phyloP scores from a whole-genome alignment of 2,329 filamentous ascomycete genomes.

The Diaporthe sp. region DNA sequence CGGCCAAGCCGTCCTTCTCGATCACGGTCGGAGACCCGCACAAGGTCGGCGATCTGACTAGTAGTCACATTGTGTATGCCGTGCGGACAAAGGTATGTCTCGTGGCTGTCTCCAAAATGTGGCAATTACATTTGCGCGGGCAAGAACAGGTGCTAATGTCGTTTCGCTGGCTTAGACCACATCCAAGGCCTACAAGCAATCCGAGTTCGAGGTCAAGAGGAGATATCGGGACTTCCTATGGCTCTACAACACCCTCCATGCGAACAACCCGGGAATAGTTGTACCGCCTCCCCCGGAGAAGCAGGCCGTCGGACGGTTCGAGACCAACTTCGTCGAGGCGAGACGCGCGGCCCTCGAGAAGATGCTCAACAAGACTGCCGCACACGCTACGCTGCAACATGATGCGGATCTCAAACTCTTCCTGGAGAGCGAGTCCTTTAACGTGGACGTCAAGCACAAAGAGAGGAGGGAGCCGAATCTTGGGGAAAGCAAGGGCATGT shows the following conservation, averaged over 20 bases:
- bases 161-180: conserved; percentile 72
- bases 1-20: conserved; percentile 89
- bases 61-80: conserved; percentile 97
- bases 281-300: conserved; percentile 97
- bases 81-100: conserved; percentile 84
- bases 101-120: not conserved
- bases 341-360: conserved; percentile 91
- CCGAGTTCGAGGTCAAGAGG: conserved; percentile 92
- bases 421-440: conserved; percentile 95
- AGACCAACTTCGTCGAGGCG: conserved; percentile 95
- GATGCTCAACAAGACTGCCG: conserved; percentile 96
- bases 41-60: conserved; percentile 96
- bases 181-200: conserved; percentile 93
- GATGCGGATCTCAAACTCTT: conserved; percentile 96
- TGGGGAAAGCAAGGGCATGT: conserved; percentile 91
- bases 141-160: not conserved
- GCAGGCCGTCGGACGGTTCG: conserved; percentile 95
- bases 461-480: conserved; percentile 89
- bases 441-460: conserved; percentile 97
- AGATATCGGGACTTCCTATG: conserved; percentile 97
- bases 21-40: conserved; percentile 96
- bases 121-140: not conserved
- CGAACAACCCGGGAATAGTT: conserved; percentile 93
- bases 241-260: conserved; percentile 95
- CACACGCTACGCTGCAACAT: conserved; percentile 90